Base-by-base conservation (phyloP, 2,329 filamentous ascomycete species). In the Aspergillus tubingensis region DNA sequence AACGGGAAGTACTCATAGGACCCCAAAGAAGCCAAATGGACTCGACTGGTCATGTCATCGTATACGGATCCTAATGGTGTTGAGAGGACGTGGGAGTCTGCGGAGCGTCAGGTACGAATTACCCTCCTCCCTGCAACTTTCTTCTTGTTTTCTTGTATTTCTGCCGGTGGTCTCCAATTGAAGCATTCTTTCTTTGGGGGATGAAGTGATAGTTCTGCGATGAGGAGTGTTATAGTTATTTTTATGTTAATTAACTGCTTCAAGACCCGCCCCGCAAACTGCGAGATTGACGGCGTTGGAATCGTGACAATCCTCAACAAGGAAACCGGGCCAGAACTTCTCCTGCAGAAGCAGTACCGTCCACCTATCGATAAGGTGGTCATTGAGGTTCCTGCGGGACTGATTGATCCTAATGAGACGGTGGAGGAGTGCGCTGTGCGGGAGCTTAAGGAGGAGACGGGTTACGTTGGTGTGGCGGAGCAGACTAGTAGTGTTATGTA, bases 361-460 rank as follows among this genome's bases (percentile, higher is more conserved):
- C 85, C 86, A 0, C 85, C 85, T 0, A 80, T 86, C 41, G 80
- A 85, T 59, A 84, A 82, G 23, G 75, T 85, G 38, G 83, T 82
- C 53, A 84, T 88, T 53, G 85, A 88, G 68, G 81, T 87, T 5
- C 85, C 85, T 0, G 85, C 85, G 0, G 85, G 85, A 0, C 75
- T 88, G 23, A 82, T 88, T 32, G 85, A 88, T 67, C 81, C 79
- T 44, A 81, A 80, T 13, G 85, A 88, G 69, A 81, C 80, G 1
- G 81, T 84, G 2, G 80, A 82, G 67, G 79, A 84, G 50, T 84
- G 84, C 50, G 83, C 83, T 11, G 74, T 87, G 10, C 77, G 86
- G 17, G 86, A 88, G 72, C 74, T 88, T 44, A 84, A 80, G 63
- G 86, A 88, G 72, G 86, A 88, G 72, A 88, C 85, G 1, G 86